These are phyloP conservation scores for Sphagnum fallax DNA, from an alignment of 228 moss, liverwort and hornwort genomes.

Conservation along the genomic window DNA sequence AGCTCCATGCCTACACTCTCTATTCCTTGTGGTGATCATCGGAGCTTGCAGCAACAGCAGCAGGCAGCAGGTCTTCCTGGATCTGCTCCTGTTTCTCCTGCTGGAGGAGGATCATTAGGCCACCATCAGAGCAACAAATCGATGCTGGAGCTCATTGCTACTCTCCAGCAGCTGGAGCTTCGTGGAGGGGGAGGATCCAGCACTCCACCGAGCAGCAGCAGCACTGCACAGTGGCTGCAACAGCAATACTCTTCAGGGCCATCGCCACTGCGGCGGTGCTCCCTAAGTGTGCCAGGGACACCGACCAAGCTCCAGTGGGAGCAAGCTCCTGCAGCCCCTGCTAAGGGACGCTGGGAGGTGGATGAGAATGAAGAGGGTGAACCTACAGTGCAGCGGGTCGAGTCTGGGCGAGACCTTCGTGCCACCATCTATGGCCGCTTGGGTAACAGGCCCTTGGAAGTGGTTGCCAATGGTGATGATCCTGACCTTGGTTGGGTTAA, in stretches of 20 bases:
- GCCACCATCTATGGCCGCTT: constrained; percentile 85
- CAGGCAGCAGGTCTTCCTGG: constrained; percentile 34
- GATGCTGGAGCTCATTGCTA: constrained; percentile 78
- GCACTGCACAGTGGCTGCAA: constrained; percentile 28
- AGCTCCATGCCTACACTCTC: constrained; percentile 93
- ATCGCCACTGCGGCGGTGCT: constrained; percentile 79
- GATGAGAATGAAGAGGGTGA: constrained; percentile 64
- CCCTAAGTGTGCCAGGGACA: constrained; percentile 81
- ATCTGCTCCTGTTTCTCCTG: constrained; percentile 68
- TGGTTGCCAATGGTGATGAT: constrained; percentile 21
- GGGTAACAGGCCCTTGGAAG: constrained; percentile 54
- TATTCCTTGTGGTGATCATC: constrained; percentile 45
- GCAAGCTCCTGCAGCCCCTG: constrained; percentile 4
- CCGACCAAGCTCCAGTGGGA: constrained; percentile 84
- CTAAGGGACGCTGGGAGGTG: constrained; percentile 51
- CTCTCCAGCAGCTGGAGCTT: constrained; percentile 68
- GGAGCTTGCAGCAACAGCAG: constrained; percentile 45
- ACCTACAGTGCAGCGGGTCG: constrained; percentile 77
- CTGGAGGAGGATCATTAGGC: constrained; percentile 5
- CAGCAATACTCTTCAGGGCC: constrained; percentile 74
- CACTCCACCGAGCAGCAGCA: constrained; percentile 14
- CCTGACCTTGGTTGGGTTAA: constrained; percentile 95
- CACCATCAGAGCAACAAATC: constrained; percentile 10
- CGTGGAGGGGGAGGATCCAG: constrained; percentile 10
- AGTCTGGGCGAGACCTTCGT: constrained; percentile 78